Conservation (phyloP, 2,329 filamentous ascomycete species). For the Coniella lustricola region DNA sequence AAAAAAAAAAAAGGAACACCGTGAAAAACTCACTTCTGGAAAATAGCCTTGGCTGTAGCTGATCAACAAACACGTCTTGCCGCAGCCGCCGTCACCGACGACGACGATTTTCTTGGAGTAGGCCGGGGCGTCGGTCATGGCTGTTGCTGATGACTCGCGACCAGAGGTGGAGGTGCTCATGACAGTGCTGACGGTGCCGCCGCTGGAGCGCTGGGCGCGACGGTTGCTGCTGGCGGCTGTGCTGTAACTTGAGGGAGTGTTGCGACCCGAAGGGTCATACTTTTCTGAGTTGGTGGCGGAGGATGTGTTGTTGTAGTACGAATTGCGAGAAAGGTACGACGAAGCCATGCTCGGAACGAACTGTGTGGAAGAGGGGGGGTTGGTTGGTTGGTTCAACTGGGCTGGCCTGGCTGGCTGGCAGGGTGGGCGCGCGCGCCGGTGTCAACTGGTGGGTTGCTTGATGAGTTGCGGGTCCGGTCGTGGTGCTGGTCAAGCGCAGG, state of each 20-base stretch:
- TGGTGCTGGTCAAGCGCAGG: no score
- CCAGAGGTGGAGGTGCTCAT: slow-evolving; percentile 64
- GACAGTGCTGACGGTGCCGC: slow-evolving; percentile 83
- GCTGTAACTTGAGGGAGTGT: slow-evolving; percentile 12
- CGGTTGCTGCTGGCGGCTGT: slow-evolving; percentile 25
- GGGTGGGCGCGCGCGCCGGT: no score
- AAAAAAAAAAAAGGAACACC: not conserved
- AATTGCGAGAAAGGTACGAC: slow-evolving; percentile 45
- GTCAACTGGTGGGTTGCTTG: no score
- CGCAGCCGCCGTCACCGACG: slow-evolving; percentile 94
- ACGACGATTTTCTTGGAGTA: slow-evolving; percentile 99
- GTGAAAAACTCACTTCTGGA: slow-evolving; percentile 66
- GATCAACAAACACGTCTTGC: slow-evolving; percentile 97
- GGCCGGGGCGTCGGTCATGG: slow-evolving; percentile 81
- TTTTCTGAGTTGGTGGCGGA: slow-evolving; percentile 29
- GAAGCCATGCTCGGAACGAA: slow-evolving; percentile 39
- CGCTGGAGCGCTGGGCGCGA: slow-evolving; percentile 63
- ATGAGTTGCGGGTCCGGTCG: no score
- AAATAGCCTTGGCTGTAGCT: slow-evolving; percentile 99
- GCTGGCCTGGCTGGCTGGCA: no score
- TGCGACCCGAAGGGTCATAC: slow-evolving; percentile 26
- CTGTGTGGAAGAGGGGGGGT: not conserved
- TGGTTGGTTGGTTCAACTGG: no score
- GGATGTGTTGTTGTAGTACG: slow-evolving; percentile 35
- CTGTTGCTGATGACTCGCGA: slow-evolving; percentile 71